phyloP scores from a whole-genome alignment of 805 yeast genomes.

The Pichia membranifaciens region DNA sequence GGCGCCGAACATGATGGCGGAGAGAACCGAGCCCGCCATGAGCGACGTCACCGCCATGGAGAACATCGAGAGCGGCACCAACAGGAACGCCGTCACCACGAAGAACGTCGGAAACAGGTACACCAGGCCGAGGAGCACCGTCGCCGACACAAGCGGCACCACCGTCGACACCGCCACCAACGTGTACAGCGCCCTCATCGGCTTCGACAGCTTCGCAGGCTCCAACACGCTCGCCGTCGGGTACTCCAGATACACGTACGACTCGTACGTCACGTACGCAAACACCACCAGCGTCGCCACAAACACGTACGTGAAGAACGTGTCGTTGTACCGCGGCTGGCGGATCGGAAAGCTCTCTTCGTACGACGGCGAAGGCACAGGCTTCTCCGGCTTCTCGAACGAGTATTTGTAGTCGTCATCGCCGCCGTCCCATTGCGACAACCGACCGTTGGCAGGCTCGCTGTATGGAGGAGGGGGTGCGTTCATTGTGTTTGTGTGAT shows the following conservation, averaged over 20 bases:
- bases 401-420: conserved; percentile 27
- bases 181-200: conserved; percentile 9
- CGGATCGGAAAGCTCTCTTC: conserved; percentile 65
- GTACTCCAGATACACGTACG: conserved; percentile 11
- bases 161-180: conserved; percentile 11
- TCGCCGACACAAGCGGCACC: conserved; percentile 21
- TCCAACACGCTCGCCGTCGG: background rate
- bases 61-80: conserved; percentile 23
- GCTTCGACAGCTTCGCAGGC: conserved; percentile 6
- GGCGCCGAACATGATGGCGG: conserved; percentile 16
- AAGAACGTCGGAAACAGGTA: conserved; percentile 26
- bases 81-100: conserved; percentile 16
- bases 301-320: conserved; percentile 56
- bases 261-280: conserved; percentile 8
- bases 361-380: conserved; percentile 37
- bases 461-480: conserved; percentile 9
- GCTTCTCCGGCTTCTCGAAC: conserved; percentile 28
- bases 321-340: conserved; percentile 62
- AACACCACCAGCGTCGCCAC: conserved; percentile 21
- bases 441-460: conserved; percentile 3
- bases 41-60: conserved; percentile 20
- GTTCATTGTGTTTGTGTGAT: background rate
- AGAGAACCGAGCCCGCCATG: conserved; percentile 17
- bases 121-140: conserved; percentile 20
- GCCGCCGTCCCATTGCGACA: background rate